Base-by-base conservation (phyloP, 805 yeast species). In the Cyberlindnera meyerae region DNA sequence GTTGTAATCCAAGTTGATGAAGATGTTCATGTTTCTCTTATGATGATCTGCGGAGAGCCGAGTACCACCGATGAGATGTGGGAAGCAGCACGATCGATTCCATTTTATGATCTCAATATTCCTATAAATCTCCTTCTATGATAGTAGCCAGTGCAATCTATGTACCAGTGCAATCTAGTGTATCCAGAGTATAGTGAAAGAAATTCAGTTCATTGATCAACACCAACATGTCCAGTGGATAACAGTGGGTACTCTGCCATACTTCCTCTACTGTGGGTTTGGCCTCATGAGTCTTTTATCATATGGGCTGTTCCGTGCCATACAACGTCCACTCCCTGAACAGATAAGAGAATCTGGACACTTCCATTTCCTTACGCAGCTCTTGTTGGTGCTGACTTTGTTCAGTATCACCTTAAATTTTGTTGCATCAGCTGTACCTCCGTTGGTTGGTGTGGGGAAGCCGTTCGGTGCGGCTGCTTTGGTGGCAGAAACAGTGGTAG, bases 291-390 rank as follows among this genome's bases (percentile, higher is more conserved):
- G n/a, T n/a, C n/a, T n/a, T n/a, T n/a, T n/a, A 8, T 12, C 14
- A 15, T 33, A 29, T 28, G 44, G 40, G 2, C 24, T 40, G 20
- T 7, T 5, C 14, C 25, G 31, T 2, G 33, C 33, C 9, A 4
- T 36, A 6, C 24, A 9, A 8, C 35, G 44, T 15, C 37, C 51
- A 11, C 58, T 82, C 18, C 87, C 88, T 1, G 62, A 58, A 1
- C 62, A 58, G 25, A 57, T 82, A 18, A 62, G 51, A 2, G 56
- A 60, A 16, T 90, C 79, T 1, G 90, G 90, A 2, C 82, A 75
- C 39, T 71, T 70, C 60, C 90, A 83, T 52, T 83, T 83, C 53
- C 63, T 82, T 34, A 83, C 93, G 4, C 82, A 80, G 52, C 49
- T 81, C n/a, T 71, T 82, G 8, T 65, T 80, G 22, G 50, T 60